These are phyloP conservation scores for Onygena corvina DNA, from an alignment of 2,329 filamentous ascomycete genomes.

Conservation along the genomic window DNA sequence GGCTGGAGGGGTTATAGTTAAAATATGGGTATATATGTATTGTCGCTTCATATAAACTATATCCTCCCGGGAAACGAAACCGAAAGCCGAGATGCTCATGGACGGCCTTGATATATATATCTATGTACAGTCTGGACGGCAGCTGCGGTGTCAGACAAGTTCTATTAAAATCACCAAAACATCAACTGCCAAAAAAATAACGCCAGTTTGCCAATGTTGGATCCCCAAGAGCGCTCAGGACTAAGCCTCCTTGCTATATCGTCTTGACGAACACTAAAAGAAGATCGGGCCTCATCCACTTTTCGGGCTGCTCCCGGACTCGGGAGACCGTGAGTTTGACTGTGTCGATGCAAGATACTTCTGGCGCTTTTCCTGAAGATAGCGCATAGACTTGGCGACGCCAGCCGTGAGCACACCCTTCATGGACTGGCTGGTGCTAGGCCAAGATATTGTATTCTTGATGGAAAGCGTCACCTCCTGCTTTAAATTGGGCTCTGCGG, in stretches of 20 bases:
- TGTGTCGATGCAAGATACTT: neutral
- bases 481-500: slow-evolving; percentile 55
- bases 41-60: neutral
- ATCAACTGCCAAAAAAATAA: neutral
- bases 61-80: neutral
- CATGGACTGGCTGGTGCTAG: slow-evolving; percentile 72
- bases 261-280: neutral
- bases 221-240: neutral
- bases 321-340: neutral
- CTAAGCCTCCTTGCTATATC: neutral
- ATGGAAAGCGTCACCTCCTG: slow-evolving; percentile 64
- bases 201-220: neutral
- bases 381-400: slow-evolving; percentile 54
- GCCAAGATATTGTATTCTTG: slow-evolving; percentile 81
- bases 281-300: neutral
- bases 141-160: neutral
- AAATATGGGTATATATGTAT: neutral
- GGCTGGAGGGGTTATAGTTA: no score
- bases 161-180: neutral
- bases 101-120: neutral
- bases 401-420: slow-evolving; percentile 78
- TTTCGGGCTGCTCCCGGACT: neutral
- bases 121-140: slow-evolving; percentile 1
- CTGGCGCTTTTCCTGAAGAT: slow-evolving; percentile 65
- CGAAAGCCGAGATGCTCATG: neutral